phyloP scores from a whole-genome alignment of 2,329 filamentous ascomycete genomes.

The Ophiostoma tasmaniense region DNA sequence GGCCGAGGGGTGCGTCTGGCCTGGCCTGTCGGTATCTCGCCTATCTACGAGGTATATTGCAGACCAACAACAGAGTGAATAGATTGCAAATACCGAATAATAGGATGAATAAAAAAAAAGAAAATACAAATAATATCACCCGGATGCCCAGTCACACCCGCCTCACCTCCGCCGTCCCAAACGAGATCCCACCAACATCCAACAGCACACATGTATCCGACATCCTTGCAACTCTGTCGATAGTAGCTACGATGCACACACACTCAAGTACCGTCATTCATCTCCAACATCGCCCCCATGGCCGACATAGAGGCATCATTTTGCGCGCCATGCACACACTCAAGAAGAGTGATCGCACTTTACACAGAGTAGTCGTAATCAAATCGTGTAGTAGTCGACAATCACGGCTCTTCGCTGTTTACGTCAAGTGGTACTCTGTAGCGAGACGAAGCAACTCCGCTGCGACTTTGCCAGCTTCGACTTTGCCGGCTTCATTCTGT shows the following conservation, averaged over 20 bases:
- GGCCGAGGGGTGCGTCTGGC: neutral
- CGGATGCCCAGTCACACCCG: neutral
- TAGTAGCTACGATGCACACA: too few species aligned
- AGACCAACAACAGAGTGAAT: neutral
- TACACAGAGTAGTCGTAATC: too few species aligned
- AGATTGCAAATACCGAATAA: neutral
- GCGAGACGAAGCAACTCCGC: neutral
- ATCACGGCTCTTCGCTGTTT: neutral
- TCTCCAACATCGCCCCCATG: neutral
- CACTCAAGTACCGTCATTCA: neutral
- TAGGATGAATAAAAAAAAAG: neutral
- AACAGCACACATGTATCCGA: neutral
- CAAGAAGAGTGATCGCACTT: neutral
- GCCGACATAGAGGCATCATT: neutral
- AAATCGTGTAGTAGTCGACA: too few species aligned
- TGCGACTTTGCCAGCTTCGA: too few species aligned
- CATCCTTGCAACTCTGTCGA: neutral
- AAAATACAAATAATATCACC: neutral
- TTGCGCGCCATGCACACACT: neutral
- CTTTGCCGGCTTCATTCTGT: neutral
- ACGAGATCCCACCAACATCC: neutral
- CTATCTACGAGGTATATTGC: neutral
- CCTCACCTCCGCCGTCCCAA: neutral
- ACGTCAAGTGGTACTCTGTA: neutral
- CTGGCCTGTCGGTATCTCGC: constrained; percentile 1